Base-by-base conservation (phyloP, 441 rosid species). In the Biscutella laevigata region DNA sequence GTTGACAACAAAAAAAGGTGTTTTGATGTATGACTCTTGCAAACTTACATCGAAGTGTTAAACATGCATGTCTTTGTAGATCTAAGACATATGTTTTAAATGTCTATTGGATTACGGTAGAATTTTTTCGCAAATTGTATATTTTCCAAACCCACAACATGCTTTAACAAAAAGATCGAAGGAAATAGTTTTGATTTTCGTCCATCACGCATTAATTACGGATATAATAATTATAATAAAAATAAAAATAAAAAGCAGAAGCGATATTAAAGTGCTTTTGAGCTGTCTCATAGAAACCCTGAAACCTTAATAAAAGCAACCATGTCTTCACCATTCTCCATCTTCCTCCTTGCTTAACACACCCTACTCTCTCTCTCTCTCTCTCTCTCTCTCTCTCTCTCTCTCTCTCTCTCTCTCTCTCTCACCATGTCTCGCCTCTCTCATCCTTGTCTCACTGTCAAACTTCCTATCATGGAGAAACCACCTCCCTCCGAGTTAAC, bases 281-380 rank as follows among this genome's bases (percentile, higher is more conserved):
- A 68, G 64, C 60, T 75, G 76, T 71, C 81, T 73, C 72, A 45
- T 52, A 21, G 64, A 53, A 73, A 71, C 77, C 75, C 70, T 34
- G 81, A 82, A 80, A 71, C 88, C 88, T 79, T 83, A 77, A 82
- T 82, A 80, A 80, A 78, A 56, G 77, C 78, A 67, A 57, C 74
- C 77, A 58, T 81, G 82, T 84, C 83, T 77, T 74, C 80, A 32
- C 71, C 79, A 82, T 82, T 80, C 90, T 64, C 61, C 42, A 67
- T 75, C 68, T 22, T 62, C 40, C 51, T n/a, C 16, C 36, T 43
- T 36, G 29, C 27, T n/a, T 32, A 35, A 22, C 1, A 10, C 33
- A 43, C 13, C n/a, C n/a, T n/a, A n/a, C n/a, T n/a, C n/a, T n/a
- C n/a, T n/a, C n/a, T n/a, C n/a, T n/a, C n/a, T n/a, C n/a, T n/a